phyloP scores from a whole-genome alignment of 371 early-diverging fungal genomes.

The Lichtheimia ornata region DNA sequence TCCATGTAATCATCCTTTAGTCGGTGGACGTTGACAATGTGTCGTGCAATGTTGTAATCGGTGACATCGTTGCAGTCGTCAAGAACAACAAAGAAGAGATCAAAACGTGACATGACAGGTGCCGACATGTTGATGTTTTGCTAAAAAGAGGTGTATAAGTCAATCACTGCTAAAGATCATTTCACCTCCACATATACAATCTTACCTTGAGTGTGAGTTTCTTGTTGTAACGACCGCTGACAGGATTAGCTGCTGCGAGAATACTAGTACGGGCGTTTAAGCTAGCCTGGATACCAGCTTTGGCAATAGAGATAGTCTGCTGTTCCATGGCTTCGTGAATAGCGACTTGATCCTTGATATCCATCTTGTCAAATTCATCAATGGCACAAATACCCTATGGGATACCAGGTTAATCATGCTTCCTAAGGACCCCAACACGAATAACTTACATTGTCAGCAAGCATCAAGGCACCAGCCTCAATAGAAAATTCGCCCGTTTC shows the following conservation, averaged over 20 bases:
- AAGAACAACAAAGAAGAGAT: conserved; percentile 98
- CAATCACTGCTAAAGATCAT: neutral
- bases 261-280: conserved; percentile 99
- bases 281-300: conserved; percentile 99
- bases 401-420: too few species aligned
- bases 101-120: conserved; percentile 99
- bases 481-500: conserved; percentile 99
- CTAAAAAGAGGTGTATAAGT: conserved; percentile 35
- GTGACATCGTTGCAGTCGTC: conserved; percentile 93
- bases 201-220: conserved; percentile 86
- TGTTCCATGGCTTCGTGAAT: conserved; percentile 99
- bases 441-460: conserved; percentile 93
- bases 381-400: conserved; percentile 97
- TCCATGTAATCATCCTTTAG: conserved; percentile 68
- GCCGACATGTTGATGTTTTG: conserved; percentile 98
- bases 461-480: conserved; percentile 99
- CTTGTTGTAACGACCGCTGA: conserved; percentile 95
- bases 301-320: conserved; percentile 99
- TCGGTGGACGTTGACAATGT: conserved; percentile 94
- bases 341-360: conserved; percentile 97
- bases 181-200: neutral
- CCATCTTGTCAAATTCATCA: conserved; percentile 99
- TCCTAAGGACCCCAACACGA: neutral
- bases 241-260: conserved; percentile 99
- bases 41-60: conserved; percentile 93